Evolutionary conservation across 2,329 filamentous ascomycete genomes (phyloP), one percentile per base, ranked within the genome.

Genomic region (Exophiala aquamarina): DNA sequence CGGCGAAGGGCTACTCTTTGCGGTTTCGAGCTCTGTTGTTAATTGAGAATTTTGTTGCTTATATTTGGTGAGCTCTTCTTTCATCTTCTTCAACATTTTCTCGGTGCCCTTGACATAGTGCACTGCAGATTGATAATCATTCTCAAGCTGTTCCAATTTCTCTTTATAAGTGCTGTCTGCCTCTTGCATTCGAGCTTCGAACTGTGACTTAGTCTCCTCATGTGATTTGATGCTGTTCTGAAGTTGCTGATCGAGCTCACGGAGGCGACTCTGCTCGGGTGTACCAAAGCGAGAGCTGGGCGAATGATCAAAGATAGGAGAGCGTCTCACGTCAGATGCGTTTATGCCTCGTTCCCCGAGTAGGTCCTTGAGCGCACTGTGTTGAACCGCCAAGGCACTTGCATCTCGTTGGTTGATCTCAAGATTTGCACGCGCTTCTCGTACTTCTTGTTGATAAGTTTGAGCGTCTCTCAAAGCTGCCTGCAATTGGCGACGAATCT

Each of bases 41-140:
- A 98, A 75, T 50, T 87, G 86, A 14, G 77, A 74, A 62, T 96
- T 96, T 52, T 93, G 87, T 10, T 82, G 72, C 77, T 97, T 97
- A 71, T 94, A 93, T 48, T 90, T 88, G 44, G 86, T 78, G n/a
- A 98, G 77, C 70, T 98, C 93, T 62, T 96, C 90, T 73, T 97
- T 97, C 78, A 98, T 92, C 68, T 94, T 92, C 69, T 93, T 91
- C 39, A 98, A 81, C 90, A 98, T 96, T 78, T 96, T 97, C 70
- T 98, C 93, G 1, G 93, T 97, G 49, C 93, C 93, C 69, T 95
- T 94, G 58, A 98, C 89, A 63, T 98, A 98, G 68, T 96, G 93
- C 40, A 97, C 91, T 13, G 93, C 92, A 33, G 93, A 95, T 68
- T 96, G 90, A 66, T 98, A 96, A 66, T 98, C 93, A 64, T 91